These are phyloP conservation scores for Tubosaeta sp. DNA, from an alignment of 768 basidiomycete genomes.

Conservation along the genomic window DNA sequence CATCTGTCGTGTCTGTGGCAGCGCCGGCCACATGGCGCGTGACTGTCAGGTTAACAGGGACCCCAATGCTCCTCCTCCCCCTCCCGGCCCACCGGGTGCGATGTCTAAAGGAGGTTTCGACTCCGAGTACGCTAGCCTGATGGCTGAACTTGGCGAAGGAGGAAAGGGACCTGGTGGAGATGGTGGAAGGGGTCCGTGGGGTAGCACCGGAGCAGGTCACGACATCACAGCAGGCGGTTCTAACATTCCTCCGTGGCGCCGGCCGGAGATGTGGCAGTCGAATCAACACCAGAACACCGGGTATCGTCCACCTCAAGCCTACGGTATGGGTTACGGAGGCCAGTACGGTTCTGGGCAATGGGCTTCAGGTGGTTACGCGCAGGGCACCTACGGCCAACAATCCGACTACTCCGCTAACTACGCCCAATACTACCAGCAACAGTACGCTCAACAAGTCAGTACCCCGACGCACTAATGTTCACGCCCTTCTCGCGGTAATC, in stretches of 20 bases:
- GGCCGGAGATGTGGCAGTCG: conserved; percentile 82
- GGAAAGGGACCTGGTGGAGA: conserved; percentile 54
- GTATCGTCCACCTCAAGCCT: conserved; percentile 66
- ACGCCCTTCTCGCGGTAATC: conserved; percentile 23
- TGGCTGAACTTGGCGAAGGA: conserved; percentile 96
- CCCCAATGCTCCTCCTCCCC: conserved; percentile 64
- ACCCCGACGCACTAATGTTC: conserved; percentile 34
- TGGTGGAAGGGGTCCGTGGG: conserved; percentile 51
- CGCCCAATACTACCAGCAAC: conserved; percentile 83
- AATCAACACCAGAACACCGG: conserved; percentile 51
- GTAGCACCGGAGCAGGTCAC: conserved; percentile 61
- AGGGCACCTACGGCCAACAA: conserved; percentile 37
- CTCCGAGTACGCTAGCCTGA: conserved; percentile 94
- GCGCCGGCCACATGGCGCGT: conserved; percentile 98
- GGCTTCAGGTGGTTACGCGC: conserved; percentile 32
- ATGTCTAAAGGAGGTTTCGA: conserved; percentile 80
- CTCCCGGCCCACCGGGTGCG: conserved; percentile 31
- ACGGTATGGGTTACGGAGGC: conserved; percentile 44
- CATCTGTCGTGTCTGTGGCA: conserved; percentile 97
- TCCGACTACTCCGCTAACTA: conserved; percentile 74
- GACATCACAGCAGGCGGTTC: conserved; percentile 59
- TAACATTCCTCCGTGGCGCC: conserved; percentile 87
- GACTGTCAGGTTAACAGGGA: conserved; percentile 95
- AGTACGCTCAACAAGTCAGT: conserved; percentile 71
- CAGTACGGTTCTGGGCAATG: conserved; percentile 41